A percentile compares a stretch with the other conserved stretches of the same genome.
Evolutionary conservation across 176 grass and related monocot species (phyloP).

Genomic region (Pontederia paniculata): DNA sequence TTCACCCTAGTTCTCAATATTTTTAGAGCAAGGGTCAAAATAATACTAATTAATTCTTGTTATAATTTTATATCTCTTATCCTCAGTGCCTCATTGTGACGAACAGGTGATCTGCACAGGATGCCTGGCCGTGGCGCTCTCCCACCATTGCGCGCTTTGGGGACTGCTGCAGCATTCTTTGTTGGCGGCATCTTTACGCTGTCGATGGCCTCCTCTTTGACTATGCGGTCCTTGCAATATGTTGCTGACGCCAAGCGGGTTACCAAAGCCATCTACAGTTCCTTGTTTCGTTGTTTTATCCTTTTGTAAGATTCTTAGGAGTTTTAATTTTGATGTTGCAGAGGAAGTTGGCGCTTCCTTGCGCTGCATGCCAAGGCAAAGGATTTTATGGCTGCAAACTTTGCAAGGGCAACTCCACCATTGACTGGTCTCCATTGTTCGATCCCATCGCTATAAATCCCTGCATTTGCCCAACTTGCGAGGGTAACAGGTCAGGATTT

Average conservation of each 20-base stretch:
- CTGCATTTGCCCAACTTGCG: constrained; percentile 91
- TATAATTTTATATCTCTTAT: no score
- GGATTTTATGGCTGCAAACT: constrained; percentile 80
- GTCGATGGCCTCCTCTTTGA: constrained; percentile 36
- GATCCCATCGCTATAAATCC: constrained; percentile 79
- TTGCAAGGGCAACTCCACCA: constrained; percentile 49
- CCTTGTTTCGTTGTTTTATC: neutral
- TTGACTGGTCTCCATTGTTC: constrained; percentile 80
- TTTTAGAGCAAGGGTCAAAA: no score
- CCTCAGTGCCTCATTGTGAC: no score
- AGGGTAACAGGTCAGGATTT: constrained; percentile 48
- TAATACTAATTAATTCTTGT: no score
- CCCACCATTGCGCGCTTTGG: constrained; percentile 41
- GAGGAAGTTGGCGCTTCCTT: constrained; percentile 60
- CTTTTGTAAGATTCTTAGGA: neutral
- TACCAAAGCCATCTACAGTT: neutral
- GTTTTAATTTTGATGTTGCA: constrained; percentile 7
- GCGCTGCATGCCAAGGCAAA: constrained; percentile 58
- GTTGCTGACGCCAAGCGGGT: constrained; percentile 63
- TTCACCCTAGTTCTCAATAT: no score
- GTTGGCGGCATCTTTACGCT: constrained; percentile 53
- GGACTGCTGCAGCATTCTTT: constrained; percentile 32
- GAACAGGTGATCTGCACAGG: neutral
- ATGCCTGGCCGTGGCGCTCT: constrained; percentile 26
- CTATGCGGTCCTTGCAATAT: constrained; percentile 55